Conservation (phyloP, 441 rosid genomes). For the Erodium trifolium region DNA sequence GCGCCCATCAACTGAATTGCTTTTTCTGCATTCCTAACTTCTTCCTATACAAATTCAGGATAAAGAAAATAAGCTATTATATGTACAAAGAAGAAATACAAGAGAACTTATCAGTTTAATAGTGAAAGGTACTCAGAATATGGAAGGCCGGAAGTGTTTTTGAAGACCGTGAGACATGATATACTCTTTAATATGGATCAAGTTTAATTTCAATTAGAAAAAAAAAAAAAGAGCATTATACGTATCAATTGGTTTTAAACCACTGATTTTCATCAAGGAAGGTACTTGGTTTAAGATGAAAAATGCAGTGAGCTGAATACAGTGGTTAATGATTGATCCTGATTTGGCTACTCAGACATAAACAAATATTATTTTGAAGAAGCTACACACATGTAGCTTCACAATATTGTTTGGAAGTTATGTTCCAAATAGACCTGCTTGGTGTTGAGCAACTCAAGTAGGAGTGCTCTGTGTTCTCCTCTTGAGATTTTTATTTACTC, state of each 20-base stretch:
- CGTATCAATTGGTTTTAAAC: background rate
- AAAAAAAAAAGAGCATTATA: background rate
- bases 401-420: too few relatives aligned
- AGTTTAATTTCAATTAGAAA: background rate
- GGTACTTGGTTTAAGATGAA: background rate
- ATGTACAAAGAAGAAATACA: background rate
- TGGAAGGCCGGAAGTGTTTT: background rate
- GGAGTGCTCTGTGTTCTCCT: too few relatives aligned
- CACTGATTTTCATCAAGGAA: background rate
- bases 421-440: too few relatives aligned
- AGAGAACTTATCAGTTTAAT: background rate
- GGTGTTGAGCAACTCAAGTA: too few relatives aligned
- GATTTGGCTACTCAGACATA: too few relatives aligned
- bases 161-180: background rate
- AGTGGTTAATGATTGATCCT: too few relatives aligned
- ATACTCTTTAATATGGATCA: background rate
- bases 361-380: too few relatives aligned
- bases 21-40: slow-evolving; percentile 64
- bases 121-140: background rate
- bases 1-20: slow-evolving; percentile 78
- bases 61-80: slow-evolving; percentile 1
- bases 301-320: too few relatives aligned
- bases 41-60: slow-evolving; percentile 42
- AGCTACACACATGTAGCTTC: too few relatives aligned
- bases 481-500: too few relatives aligned